phyloP scores from a whole-genome alignment of 345 rosid species.

The Geranium brycei region DNA sequence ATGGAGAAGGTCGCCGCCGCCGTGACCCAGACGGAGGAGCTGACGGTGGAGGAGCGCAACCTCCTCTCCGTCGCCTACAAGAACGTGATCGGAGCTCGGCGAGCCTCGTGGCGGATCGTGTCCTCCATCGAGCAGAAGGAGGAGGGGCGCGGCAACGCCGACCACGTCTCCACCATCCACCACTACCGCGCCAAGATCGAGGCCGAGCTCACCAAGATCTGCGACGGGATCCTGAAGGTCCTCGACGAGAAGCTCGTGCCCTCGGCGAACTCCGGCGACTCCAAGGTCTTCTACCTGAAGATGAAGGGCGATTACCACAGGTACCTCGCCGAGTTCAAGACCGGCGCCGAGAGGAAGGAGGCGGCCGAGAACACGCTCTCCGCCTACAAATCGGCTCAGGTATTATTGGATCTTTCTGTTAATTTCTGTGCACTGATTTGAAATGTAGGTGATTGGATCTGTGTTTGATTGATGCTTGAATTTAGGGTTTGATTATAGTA shows the following conservation, averaged over 20 bases:
- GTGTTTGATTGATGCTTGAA: background rate
- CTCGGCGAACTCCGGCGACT: slow-evolving; percentile 20
- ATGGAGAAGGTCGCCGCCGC: slow-evolving; percentile 23
- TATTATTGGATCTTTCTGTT: background rate
- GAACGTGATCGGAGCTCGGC: slow-evolving; percentile 29
- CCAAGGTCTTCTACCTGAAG: slow-evolving; percentile 27
- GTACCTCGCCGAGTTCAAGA: slow-evolving; percentile 28
- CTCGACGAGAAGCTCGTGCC: slow-evolving; percentile 22
- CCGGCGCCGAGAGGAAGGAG: slow-evolving; percentile 21
- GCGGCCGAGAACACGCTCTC: slow-evolving; percentile 29
- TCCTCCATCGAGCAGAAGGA: slow-evolving; percentile 21
- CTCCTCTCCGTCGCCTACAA: slow-evolving; percentile 28
- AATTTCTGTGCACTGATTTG: too few species aligned
- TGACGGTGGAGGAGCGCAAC: slow-evolving; percentile 26
- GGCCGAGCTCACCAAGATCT: slow-evolving; percentile 18
- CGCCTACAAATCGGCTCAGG: slow-evolving; percentile 30
- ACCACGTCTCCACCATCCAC: slow-evolving; percentile 11
- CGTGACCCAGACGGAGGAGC: slow-evolving; percentile 10
- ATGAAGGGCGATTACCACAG: slow-evolving; percentile 30
- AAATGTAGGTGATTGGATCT: background rate
- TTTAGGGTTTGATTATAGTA: background rate
- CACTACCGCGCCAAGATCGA: slow-evolving; percentile 26
- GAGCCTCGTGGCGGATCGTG: slow-evolving; percentile 25
- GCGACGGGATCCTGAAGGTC: slow-evolving; percentile 18
- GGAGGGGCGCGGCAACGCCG: slow-evolving; percentile 15